Percentiles rank a stretch among this genome's conserved stretches.
phyloP scores from a whole-genome alignment of 352 stramenopile genomes.

The Phytophthora sp. region DNA sequence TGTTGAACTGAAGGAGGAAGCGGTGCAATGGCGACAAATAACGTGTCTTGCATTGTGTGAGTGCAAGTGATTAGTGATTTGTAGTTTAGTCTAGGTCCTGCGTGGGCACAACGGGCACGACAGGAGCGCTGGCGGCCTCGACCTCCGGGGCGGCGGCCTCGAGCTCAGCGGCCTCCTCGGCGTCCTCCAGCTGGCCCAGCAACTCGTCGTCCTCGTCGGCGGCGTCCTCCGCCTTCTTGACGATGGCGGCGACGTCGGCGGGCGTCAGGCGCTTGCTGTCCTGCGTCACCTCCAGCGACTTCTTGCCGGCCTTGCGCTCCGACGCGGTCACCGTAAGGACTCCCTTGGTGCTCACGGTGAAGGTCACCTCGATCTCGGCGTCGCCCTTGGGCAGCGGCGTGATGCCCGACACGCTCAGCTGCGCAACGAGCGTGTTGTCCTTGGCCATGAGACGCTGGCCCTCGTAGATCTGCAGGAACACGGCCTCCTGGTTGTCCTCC shows the following conservation, averaged over 20 bases:
- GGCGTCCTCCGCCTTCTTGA: constrained; percentile 86
- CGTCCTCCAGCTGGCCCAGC: constrained; percentile 76
- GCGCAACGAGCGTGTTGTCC: constrained; percentile 94
- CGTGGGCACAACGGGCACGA: constrained; percentile 48
- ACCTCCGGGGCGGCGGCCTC: constrained; percentile 38
- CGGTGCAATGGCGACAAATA: too few species aligned
- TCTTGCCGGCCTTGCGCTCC: constrained; percentile 71
- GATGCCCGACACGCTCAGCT: constrained; percentile 92
- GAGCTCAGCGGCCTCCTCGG: constrained; percentile 56
- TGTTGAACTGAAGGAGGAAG: not conserved
- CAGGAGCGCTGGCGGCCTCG: constrained; percentile 31
- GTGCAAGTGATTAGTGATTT: constrained; percentile 40
- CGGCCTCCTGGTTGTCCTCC: constrained; percentile 89
- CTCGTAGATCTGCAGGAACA: constrained; percentile 95
- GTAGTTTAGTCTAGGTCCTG: constrained; percentile 87
- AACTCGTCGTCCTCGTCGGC: constrained; percentile 83
- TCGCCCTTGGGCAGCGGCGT: constrained; percentile 89
- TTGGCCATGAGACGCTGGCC: constrained; percentile 97
- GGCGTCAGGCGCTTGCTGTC: constrained; percentile 76
- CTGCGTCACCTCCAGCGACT: constrained; percentile 78
- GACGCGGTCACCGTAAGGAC: constrained; percentile 95
- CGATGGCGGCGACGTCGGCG: constrained; percentile 72
- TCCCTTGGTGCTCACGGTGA: constrained; percentile 92
- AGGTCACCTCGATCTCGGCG: constrained; percentile 93
- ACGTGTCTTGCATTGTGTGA: constrained; percentile 32